phyloP scores from a whole-genome alignment of 768 basidiomycete genomes.

The Rhodotorula diobovata region DNA sequence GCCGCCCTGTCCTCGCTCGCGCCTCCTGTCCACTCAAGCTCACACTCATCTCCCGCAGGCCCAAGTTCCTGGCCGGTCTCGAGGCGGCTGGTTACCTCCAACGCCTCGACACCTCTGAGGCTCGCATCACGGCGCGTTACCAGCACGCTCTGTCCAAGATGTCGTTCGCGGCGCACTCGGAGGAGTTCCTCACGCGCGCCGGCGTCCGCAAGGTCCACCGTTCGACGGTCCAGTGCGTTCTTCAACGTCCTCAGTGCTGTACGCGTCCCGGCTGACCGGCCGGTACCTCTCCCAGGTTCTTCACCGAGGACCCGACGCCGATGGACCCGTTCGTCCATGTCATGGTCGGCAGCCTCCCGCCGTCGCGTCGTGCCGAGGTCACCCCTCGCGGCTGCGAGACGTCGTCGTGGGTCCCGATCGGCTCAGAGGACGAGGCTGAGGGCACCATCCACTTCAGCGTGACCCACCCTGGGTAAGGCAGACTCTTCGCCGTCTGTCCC shows the following conservation, averaged over 20 bases:
- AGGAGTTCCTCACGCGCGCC: slow-evolving; percentile 32
- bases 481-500: not conserved
- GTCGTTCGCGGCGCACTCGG: slow-evolving; percentile 29
- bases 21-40: too few species aligned
- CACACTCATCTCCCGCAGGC: not conserved
- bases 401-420: slow-evolving; percentile 16
- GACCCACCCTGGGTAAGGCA: slow-evolving; percentile 11
- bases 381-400: slow-evolving; percentile 10
- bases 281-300: slow-evolving; percentile 9
- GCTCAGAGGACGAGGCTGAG: slow-evolving; percentile 5
- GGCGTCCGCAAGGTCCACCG: slow-evolving; percentile 36
- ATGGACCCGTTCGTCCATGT: slow-evolving; percentile 36
- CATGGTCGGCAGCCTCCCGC: slow-evolving; percentile 32
- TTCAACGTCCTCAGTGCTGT: too few species aligned
- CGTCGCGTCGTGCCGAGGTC: slow-evolving; percentile 3
- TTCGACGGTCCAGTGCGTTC: slow-evolving; percentile 27
- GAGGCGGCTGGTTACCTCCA: slow-evolving; percentile 37
- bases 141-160: slow-evolving; percentile 37
- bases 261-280: not conserved
- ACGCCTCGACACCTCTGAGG: slow-evolving; percentile 34
- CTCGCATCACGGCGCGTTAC: slow-evolving; percentile 34
- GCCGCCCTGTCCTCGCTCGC: too few species aligned
- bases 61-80: slow-evolving; percentile 32
- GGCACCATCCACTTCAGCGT: slow-evolving; percentile 32
- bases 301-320: slow-evolving; percentile 30